Percentiles rank a stretch among this genome's conserved stretches.
Evolutionary conservation across 257 asterid genomes (phyloP).

Genomic region (Salvia hispanica): DNA sequence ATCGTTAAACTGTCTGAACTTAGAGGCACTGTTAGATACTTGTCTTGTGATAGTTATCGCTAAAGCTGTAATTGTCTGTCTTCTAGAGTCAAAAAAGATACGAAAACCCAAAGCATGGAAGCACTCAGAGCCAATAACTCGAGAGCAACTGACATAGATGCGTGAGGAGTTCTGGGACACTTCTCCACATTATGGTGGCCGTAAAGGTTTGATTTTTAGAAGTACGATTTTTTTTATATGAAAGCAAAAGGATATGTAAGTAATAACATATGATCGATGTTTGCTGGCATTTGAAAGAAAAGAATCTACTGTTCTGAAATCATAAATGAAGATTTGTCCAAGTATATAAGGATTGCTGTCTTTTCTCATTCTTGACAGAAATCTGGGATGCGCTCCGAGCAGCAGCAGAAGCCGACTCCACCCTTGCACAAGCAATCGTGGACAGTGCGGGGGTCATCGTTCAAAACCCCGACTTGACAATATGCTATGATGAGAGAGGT

Average conservation of each 20-base stretch:
- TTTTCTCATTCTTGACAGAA: constrained; percentile 43
- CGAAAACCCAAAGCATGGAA: constrained; percentile 76
- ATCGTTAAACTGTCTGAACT: neutral
- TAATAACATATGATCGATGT: neutral
- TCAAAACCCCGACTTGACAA: constrained; percentile 72
- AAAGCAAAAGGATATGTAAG: neutral
- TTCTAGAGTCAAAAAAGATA: constrained; percentile 59
- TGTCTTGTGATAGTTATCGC: constrained; percentile 19
- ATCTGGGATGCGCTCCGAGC: constrained; percentile 97
- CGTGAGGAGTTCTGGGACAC: constrained; percentile 87
- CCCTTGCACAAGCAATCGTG: constrained; percentile 74
- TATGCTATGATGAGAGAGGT: constrained; percentile 90
- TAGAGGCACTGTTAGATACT: neutral
- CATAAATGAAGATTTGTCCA: neutral
- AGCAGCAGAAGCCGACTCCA: constrained; percentile 77
- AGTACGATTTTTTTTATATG: neutral
- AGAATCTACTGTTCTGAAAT: neutral
- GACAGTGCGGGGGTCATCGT: constrained; percentile 80
- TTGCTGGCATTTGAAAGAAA: neutral
- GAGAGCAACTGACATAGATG: constrained; percentile 57
- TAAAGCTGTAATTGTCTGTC: constrained; percentile 20
- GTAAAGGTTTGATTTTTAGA: constrained; percentile 50
- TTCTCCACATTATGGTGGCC: constrained; percentile 78
- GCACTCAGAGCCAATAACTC: constrained; percentile 62
- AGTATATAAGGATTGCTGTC: neutral